Base-by-base conservation (phyloP, 2,329 filamentous ascomycete species). In the Corynespora cassiicola region DNA sequence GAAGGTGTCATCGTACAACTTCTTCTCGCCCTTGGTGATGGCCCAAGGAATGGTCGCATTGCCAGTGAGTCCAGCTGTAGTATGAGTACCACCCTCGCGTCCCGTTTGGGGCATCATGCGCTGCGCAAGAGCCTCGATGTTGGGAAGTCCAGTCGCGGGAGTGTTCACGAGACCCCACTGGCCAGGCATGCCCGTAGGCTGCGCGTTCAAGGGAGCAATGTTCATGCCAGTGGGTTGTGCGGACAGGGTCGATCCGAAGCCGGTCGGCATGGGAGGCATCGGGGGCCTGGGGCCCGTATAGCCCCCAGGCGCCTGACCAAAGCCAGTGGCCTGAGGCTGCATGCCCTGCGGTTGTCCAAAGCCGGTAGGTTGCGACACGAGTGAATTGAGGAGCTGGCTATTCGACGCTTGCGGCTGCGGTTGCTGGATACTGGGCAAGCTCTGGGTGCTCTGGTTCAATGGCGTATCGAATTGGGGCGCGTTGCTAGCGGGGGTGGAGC, bases 141-240 rank as follows among this genome's bases (percentile, higher is more conserved):
- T 96, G 1, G 94, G 94, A 47, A 99, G 73, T 2, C 92, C 94
- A 25, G 84, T 87, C 4, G 91, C 81, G 2, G 94, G 94, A 2
- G 90, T 88, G 68, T 99, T 99, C 20, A 97, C 94, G 37, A 97
- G 82, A n/a, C 94, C 94, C 94, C 94, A 99, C 65, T 97, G 94
- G 10, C 94, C 94, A 5, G 94, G 92, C 22, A 83, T 76, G 8
- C 94, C 94, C 3, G 94, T 99, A 5, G 94, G 94, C 65, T 99
- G 94, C n/a, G 90, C 85, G 57, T 95, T 92, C 47, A 99, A 69
- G 2, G 81, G 77, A 31, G 78, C 70, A n/a, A n/a, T n/a, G n/a
- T n/a, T n/a, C 51, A 68, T 58, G n/a, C 87, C 87, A 28, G 87
- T 87, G 55, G 79, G 79, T 27, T 68, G 78, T 31, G 82, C 83